These are phyloP conservation scores for Bretziella fagacearum DNA, from an alignment of 2,329 filamentous ascomycete species.

Conservation along the genomic window DNA sequence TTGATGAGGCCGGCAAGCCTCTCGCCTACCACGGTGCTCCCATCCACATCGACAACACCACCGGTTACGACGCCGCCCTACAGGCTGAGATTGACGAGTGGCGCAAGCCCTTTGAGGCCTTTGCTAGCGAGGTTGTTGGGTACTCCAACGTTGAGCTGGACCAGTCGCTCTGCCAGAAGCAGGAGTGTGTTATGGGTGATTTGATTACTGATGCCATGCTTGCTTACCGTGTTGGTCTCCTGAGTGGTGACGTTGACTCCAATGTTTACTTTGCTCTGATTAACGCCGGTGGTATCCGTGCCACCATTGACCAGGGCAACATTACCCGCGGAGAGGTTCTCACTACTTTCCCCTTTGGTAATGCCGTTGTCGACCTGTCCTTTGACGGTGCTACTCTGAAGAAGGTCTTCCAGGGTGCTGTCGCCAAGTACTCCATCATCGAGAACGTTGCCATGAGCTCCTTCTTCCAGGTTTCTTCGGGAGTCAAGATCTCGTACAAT, in stretches of 20 bases:
- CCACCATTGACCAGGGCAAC: conserved; percentile 41
- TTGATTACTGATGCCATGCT: conserved; percentile 43
- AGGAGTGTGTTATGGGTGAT: conserved; percentile 42
- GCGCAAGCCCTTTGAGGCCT: conserved; percentile 44
- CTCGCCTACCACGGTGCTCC: conserved; percentile 46
- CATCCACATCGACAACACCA: conserved; percentile 46
- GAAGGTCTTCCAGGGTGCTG: conserved; percentile 41
- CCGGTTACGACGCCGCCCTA: conserved; percentile 36
- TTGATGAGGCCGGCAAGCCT: conserved; percentile 41
- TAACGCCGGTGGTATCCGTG: conserved; percentile 47
- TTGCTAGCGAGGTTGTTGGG: conserved; percentile 40
- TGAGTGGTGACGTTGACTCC: conserved; percentile 25
- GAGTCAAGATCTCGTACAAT: conserved; percentile 41
- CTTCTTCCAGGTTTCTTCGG: conserved; percentile 42
- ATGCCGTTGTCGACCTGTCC: conserved; percentile 41
- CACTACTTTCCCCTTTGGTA: conserved; percentile 49
- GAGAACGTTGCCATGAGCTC: conserved; percentile 37
- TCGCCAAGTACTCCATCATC: conserved; percentile 36
- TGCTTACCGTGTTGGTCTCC: conserved; percentile 37
- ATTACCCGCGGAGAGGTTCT: conserved; percentile 48
- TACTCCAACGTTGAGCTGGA: conserved; percentile 37
- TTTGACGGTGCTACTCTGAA: conserved; percentile 37
- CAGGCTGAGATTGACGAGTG: conserved; percentile 42
- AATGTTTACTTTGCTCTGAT: conserved; percentile 37
- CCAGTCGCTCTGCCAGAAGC: conserved; percentile 38